Base-by-base conservation (phyloP, 75 land plant species). In the Isoetes taiwanensis region DNA sequence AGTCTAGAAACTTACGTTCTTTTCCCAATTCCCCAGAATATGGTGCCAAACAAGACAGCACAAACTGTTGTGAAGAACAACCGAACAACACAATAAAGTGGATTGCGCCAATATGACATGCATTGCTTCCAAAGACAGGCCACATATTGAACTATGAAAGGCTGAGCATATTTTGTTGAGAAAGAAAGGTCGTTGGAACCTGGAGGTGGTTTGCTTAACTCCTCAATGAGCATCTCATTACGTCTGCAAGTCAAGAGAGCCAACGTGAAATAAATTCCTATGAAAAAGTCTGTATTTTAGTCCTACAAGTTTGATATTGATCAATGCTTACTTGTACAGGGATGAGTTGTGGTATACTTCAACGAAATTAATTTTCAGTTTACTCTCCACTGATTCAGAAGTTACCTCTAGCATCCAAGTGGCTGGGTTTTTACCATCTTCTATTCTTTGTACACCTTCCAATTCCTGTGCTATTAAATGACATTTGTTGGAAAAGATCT, bases 391-490 rank as follows among this genome's bases (percentile, higher is more conserved):
- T 8, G 73, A 61, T 23, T 41, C 32, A 14, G 52, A 37, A 41
- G 64, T 81, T 31, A 85, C 64, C 64, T 85, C 90, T 50, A 86
- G 71, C 88, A 86, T 83, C 93, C 93, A 86, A 12, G 93, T 86
- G 54, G 94, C 89, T 1, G 94, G 94, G 65, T 87, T 87, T 29
- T 80, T 74, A 30, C 80, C 85, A 46, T 62, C 64, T 21, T 57
- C 59, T 23, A 87, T 83, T 1, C 61, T 59, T 25, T 77, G 54
- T 3, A 81, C 43, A 5, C 35, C 61, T 17, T 52, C 38, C 24
- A 75, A 60, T 19, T 31, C 77, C 77, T 74, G 66, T n/a, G n/a
- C n/a, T n/a, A n/a, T n/a, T n/a, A n/a, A n/a, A n/a, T n/a, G n/a
- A n/a, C n/a, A n/a, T n/a, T n/a, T n/a, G n/a, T n/a, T n/a, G n/a